Base-by-base conservation (phyloP, 1,139 yeast species). In the Magnusiomyces clavatus region DNA sequence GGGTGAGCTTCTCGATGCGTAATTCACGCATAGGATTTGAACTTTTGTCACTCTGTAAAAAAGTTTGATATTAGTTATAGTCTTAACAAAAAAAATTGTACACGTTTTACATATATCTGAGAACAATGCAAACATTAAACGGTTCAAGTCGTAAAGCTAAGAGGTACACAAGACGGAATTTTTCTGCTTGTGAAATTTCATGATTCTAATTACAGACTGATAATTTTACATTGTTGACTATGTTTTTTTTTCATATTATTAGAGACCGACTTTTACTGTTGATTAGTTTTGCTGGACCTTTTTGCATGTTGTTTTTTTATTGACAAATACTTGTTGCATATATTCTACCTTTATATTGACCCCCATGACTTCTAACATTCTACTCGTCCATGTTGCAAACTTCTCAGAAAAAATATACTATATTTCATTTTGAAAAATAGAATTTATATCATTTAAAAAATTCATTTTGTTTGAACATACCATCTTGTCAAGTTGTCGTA, bases 1-100 rank as follows among this genome's bases (percentile, higher is more conserved):
- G 87, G 78, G 92, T 97, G 78, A 92, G 86, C 81, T 92, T 94
- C 82, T 92, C 97, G 81, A 92, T 92, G 81, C 86, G 92, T 80
- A 94, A 83, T 70, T 92, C 97, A 80, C 96, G 94, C 98, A 94
- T 92, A 78, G 87, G 79, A 77, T 83, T 83, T 65, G 75, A 69
- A 63, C 73, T 58, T 67, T 71, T 69, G 70, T 69, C 75, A 59
- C 61, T 54, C 56, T 54, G 45, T 6, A 36, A 46, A 48, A 41
- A 37, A 41, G 24, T n/a, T n/a, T 17, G 6, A n/a, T 34, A 48
- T 50, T 48, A 52, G 55, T 42, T 50, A 24, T 24, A 24, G 8
- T 4, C 31, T 24, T 20, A 45, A 16, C 19, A 29, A 10, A 3
- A 13, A 36, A 14, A 16, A 46, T 13, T 29, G 37, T 24, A 24